Evolutionary conservation across 2,329 filamentous ascomycete species (phyloP).

Genomic region (Penicillium sp.): DNA sequence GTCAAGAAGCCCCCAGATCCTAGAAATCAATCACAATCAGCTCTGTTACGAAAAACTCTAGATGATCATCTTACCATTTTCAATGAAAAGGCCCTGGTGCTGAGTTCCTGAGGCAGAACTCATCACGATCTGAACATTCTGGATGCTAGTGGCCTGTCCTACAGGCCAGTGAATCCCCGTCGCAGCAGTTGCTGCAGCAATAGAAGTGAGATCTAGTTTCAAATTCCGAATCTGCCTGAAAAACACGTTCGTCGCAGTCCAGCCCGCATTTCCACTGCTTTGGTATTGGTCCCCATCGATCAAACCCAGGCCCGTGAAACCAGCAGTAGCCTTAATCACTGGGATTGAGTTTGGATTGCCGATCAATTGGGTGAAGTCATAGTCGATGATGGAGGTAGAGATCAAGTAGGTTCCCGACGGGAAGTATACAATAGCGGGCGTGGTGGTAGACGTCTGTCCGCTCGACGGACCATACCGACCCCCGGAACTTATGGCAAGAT

Average conservation of each 20-base stretch:
- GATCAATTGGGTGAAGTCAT: conserved; percentile 64
- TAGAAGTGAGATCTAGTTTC: conserved; percentile 55
- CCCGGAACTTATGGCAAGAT: conserved; percentile 47
- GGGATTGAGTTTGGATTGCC: conserved; percentile 60
- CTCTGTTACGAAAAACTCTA: neutral
- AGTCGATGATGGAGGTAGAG: conserved; percentile 58
- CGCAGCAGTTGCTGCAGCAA: conserved; percentile 30
- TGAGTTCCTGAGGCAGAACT: conserved; percentile 45
- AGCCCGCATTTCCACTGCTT: conserved; percentile 38
- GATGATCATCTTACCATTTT: conserved; percentile 46
- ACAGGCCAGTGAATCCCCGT: conserved; percentile 55
- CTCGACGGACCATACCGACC: conserved; percentile 45
- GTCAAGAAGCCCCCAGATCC: conserved; percentile 60
- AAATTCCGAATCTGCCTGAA: conserved; percentile 66
- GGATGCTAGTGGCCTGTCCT: conserved; percentile 58
- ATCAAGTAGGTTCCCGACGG: conserved; percentile 60
- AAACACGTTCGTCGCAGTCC: conserved; percentile 59
- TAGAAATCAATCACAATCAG: conserved; percentile 10
- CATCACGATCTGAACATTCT: conserved; percentile 63
- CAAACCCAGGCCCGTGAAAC: conserved; percentile 57
- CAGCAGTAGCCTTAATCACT: conserved; percentile 53
- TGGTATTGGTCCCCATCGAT: conserved; percentile 59
- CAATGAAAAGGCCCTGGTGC: conserved; percentile 61
- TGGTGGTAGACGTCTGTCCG: conserved; percentile 48
- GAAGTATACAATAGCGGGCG: conserved; percentile 59